Base-by-base conservation (phyloP, 106 monocot genomes). In the Dioscorea zingiberensis region DNA sequence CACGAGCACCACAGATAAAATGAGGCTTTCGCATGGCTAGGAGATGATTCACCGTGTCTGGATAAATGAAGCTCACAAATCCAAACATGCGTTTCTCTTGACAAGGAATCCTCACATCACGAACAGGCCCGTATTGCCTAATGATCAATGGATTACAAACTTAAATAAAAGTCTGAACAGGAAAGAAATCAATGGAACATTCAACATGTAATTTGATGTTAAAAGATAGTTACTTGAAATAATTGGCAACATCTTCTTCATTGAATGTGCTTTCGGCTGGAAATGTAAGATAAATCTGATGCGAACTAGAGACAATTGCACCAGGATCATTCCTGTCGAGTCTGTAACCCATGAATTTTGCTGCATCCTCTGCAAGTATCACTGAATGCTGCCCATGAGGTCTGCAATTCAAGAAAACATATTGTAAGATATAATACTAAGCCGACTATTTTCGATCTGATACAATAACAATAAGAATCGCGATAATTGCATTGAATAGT, bases 11-110 rank as follows among this genome's bases (percentile, higher is more conserved):
- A 45, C 93, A 85, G 24, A 93, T 82, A 62, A 65, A 85, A 60
- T 93, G 93, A 18, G 83, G 86, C 45, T 86, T 80, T 1, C 80
- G 61, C 46, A 78, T 83, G 13, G 66, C 66, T 2, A 91, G 64
- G 6, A 91, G 81, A 6, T 64, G 21, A 47, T 67, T 75, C 18
- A 78, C 90, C 1, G 86, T 83, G 54, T 86, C 81, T 17, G 90
- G 73, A 55, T 68, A 69, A 17, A 70, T 44, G 66, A 91, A 86
- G 63, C 83, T 83, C 17, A 91, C 90, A 57, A 91, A 91, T 30
- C 90, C 90, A 57, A 81, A 86, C 90, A 91, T 86, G 29, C 90
- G 73, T 70, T 74, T 73, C n/a, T 91, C 83, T 63, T 91, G 86
- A 25, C 79, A 83, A 6, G 93, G 88, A 32, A 93, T 88, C 74